Evolutionary conservation across 148 eudicot species (phyloP).

Genomic region (Cornus controversa): DNA sequence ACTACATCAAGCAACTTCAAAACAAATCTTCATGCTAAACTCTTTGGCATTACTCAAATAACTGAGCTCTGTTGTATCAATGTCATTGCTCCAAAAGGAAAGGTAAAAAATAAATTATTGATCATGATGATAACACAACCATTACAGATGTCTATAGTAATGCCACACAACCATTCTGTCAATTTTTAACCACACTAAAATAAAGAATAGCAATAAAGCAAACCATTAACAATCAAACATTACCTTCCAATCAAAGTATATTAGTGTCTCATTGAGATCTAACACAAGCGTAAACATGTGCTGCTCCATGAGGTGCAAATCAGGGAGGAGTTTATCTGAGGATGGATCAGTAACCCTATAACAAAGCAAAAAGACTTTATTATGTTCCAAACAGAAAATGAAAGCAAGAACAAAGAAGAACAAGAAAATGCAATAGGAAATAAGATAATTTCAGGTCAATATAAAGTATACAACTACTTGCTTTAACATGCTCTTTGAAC

Average conservation of each 20-base stretch:
- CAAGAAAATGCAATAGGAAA: too few species aligned
- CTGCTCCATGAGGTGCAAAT: too few species aligned
- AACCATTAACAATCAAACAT: background rate
- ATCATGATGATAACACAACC: background rate
- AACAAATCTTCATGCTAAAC: background rate
- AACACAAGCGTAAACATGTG: too few species aligned
- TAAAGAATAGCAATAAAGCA: background rate
- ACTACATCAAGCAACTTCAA: background rate
- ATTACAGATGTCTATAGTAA: too few species aligned
- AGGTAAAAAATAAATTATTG: too few species aligned
- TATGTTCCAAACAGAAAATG: background rate
- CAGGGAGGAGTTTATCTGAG: conserved; percentile 82
- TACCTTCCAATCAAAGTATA: too few species aligned
- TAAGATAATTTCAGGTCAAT: too few species aligned
- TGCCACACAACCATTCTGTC: too few species aligned
- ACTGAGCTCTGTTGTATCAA: background rate
- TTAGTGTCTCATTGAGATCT: too few species aligned
- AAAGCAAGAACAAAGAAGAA: too few species aligned
- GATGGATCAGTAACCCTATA: conserved; percentile 69
- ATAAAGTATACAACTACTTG: too few species aligned
- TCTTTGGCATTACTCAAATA: background rate
- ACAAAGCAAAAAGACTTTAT: conserved; percentile 10
- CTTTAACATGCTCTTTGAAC: too few species aligned
- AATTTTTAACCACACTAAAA: background rate
- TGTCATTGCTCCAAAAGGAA: background rate